phyloP scores from a whole-genome alignment of 805 yeast genomes.

The Candida morakotiae region DNA sequence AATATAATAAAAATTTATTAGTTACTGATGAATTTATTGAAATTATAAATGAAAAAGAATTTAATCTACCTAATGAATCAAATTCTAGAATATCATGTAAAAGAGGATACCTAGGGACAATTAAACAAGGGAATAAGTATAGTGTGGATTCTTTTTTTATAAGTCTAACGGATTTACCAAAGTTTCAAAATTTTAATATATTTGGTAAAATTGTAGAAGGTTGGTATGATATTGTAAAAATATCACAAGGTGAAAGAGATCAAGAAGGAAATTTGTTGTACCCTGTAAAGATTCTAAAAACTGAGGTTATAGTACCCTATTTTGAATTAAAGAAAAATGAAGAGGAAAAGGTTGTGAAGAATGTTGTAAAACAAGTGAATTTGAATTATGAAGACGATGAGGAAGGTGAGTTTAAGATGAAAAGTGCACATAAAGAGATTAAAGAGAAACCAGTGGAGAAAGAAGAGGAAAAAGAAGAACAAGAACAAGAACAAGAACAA shows the following conservation, averaged over 20 bases:
- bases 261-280: slow-evolving; percentile 41
- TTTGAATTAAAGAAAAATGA: slow-evolving; percentile 29
- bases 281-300: slow-evolving; percentile 42
- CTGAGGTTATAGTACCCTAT: slow-evolving; percentile 43
- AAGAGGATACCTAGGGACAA: slow-evolving; percentile 6
- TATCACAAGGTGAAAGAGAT: slow-evolving; percentile 44
- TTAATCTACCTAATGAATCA: slow-evolving; percentile 34
- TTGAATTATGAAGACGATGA: slow-evolving; percentile 34
- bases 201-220: slow-evolving; percentile 60
- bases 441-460: neutral
- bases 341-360: slow-evolving; percentile 12
- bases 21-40: slow-evolving; percentile 32
- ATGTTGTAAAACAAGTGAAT: slow-evolving; percentile 12
- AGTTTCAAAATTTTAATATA: slow-evolving; percentile 22
- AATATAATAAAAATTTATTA: slow-evolving; percentile 34
- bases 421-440: slow-evolving; percentile 29
- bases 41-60: slow-evolving; percentile 5
- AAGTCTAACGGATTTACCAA: slow-evolving; percentile 20
- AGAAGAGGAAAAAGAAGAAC: neutral
- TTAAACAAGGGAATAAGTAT: slow-evolving; percentile 6
- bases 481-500: neutral
- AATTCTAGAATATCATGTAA: slow-evolving; percentile 45
- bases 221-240: slow-evolving; percentile 49
- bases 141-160: slow-evolving; percentile 27
- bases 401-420: slow-evolving; percentile 26